Evolutionary conservation across 352 stramenopile genomes (phyloP).

Genomic region (Elongisporangium prolatum): DNA sequence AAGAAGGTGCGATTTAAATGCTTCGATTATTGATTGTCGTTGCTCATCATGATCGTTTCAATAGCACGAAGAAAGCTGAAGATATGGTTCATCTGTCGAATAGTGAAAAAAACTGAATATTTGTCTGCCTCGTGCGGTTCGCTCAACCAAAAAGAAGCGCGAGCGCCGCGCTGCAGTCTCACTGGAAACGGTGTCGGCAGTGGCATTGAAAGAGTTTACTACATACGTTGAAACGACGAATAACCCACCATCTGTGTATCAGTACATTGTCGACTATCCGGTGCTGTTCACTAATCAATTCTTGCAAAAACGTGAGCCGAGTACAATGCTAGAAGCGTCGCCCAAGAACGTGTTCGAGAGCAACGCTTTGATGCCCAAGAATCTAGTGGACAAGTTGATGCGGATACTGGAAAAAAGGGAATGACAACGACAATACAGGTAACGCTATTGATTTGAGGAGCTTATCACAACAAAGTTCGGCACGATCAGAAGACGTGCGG

Average conservation of each 20-base stretch:
- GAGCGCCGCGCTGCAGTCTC: not conserved
- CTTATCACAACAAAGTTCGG: not conserved
- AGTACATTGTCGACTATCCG: not conserved
- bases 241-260: not conserved
- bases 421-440: not conserved
- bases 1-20: not conserved
- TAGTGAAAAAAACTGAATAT: not conserved
- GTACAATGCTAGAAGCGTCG: not conserved
- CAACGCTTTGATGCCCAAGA: not conserved
- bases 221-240: not conserved
- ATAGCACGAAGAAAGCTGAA: not conserved
- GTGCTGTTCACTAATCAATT: not conserved
- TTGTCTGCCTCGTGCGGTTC: not conserved
- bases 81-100: not conserved
- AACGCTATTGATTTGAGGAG: not conserved
- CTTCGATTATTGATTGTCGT: not conserved
- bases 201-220: not conserved
- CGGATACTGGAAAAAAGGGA: not conserved
- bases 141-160: not conserved
- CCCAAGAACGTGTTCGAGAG: not conserved
- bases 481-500: not conserved
- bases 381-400: not conserved
- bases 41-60: not conserved
- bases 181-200: not conserved
- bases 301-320: not conserved